A percentile compares a stretch with the other conserved stretches of the same genome.
Conservation (phyloP, 2,329 filamentous ascomycete genomes). For the Elsinoe ampelina region DNA sequence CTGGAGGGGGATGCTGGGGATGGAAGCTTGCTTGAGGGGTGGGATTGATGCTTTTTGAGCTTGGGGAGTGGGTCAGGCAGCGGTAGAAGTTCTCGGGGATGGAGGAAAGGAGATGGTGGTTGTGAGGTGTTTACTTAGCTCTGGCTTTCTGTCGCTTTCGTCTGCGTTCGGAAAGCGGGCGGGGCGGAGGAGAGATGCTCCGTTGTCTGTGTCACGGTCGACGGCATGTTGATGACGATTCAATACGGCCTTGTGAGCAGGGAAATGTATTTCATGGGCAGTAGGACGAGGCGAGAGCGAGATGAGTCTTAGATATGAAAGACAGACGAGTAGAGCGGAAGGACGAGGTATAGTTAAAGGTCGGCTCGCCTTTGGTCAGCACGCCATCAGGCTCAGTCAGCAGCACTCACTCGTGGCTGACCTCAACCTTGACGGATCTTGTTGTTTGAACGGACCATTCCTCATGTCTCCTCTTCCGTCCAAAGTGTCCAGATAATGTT, state of each 20-base stretch:
- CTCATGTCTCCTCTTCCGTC: no score
- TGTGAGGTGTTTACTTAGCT: not conserved
- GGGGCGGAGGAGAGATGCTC: slow-evolving; percentile 1
- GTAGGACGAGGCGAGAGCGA: not conserved
- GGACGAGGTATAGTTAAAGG: not conserved
- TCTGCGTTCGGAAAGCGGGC: not conserved
- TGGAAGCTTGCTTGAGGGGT: no score
- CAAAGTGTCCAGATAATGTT: no score
- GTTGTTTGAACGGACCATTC: no score
- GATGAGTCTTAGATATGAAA: not conserved
- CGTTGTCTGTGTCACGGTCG: not conserved
- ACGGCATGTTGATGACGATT: not conserved
- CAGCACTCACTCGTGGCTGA: not conserved
- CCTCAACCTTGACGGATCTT: not conserved
- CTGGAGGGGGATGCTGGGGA: no score
- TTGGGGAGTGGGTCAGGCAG: no score
- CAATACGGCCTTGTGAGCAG: not conserved
- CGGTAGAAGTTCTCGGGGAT: no score
- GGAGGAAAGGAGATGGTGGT: not conserved
- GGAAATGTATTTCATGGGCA: not conserved
- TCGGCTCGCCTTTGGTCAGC: not conserved
- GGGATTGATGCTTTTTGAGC: no score
- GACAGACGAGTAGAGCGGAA: not conserved
- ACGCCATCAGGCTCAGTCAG: slow-evolving; percentile 9
- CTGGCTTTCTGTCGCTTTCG: slow-evolving; percentile 1